Percentiles rank a stretch among this genome's conserved stretches.
phyloP scores from a whole-genome alignment of 257 asterid genomes.

The Eucommia ulmoides region DNA sequence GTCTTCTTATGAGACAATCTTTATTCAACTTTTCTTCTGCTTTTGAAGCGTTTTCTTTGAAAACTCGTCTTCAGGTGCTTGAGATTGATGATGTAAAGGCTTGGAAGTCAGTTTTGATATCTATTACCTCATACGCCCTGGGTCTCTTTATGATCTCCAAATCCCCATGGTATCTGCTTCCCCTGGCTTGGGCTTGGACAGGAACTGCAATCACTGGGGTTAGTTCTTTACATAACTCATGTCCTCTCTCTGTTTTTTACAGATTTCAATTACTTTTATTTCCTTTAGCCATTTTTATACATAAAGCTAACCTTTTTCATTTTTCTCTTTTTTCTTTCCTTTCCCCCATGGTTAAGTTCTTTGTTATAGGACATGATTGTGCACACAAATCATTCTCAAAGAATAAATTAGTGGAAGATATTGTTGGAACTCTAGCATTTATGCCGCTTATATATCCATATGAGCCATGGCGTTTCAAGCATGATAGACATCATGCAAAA shows the following conservation, averaged over 20 bases:
- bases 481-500: slow-evolving; percentile 92
- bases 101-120: slow-evolving; percentile 76
- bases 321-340: slow-evolving; percentile 7
- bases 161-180: slow-evolving; percentile 98
- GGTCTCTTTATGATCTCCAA: slow-evolving; percentile 85
- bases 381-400: slow-evolving; percentile 93
- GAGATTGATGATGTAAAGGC: slow-evolving; percentile 87
- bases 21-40: neutral
- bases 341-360: slow-evolving; percentile 49
- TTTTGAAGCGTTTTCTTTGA: neutral
- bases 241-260: neutral
- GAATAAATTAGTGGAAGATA: slow-evolving; percentile 93
- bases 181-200: slow-evolving; percentile 98
- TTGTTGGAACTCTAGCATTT: slow-evolving; percentile 88
- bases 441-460: slow-evolving; percentile 90
- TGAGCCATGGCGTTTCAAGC: slow-evolving; percentile 98
- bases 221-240: slow-evolving; percentile 15
- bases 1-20: neutral
- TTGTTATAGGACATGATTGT: slow-evolving; percentile 97
- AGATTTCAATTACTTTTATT: neutral
- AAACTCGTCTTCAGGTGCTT: slow-evolving; percentile 40
- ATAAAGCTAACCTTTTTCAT: slow-evolving; percentile 8
- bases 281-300: slow-evolving; percentile 4
- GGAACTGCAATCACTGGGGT: slow-evolving; percentile 99
- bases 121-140: slow-evolving; percentile 64